phyloP scores from a whole-genome alignment of 495 filamentous ascomycete genomes.

The Eremomyces bilateralis region DNA sequence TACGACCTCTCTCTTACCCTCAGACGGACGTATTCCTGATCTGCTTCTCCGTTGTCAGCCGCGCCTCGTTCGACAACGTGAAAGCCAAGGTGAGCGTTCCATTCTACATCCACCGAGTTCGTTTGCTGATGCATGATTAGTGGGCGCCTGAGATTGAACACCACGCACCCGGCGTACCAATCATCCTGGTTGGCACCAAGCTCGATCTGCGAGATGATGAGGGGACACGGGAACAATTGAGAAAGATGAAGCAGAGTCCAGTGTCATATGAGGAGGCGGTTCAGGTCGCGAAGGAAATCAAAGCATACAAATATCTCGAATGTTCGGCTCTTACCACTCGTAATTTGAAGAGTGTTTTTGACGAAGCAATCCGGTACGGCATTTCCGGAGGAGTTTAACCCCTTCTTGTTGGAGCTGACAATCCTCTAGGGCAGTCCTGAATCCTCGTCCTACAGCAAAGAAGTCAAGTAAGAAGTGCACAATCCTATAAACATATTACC shows the following conservation, averaged over 20 bases:
- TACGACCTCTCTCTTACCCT: slow-evolving; percentile 87
- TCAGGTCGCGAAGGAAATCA: slow-evolving; percentile 72
- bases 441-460: slow-evolving; percentile 42
- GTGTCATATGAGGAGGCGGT: slow-evolving; percentile 79
- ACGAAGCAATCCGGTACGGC: slow-evolving; percentile 87
- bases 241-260: slow-evolving; percentile 73
- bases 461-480: slow-evolving; percentile 48
- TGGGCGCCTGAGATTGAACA: slow-evolving; percentile 97
- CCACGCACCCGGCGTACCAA: slow-evolving; percentile 84
- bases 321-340: slow-evolving; percentile 95
- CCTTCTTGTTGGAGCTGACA: too few relatives aligned
- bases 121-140: too few relatives aligned
- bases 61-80: slow-evolving; percentile 93
- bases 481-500: slow-evolving; percentile 61
- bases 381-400: too few relatives aligned
- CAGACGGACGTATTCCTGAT: slow-evolving; percentile 97
- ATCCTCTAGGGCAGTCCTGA: slow-evolving; percentile 52
- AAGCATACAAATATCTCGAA: slow-evolving; percentile 84
- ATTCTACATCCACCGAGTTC: background rate
- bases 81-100: slow-evolving; percentile 55
- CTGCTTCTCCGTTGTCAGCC: slow-evolving; percentile 96
- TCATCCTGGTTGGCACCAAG: slow-evolving; percentile 95
- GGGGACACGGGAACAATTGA: slow-evolving; percentile 52
- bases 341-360: slow-evolving; percentile 93
- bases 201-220: slow-evolving; percentile 84